phyloP scores from a whole-genome alignment of 306 rosid species.

The Sicyos edulis region DNA sequence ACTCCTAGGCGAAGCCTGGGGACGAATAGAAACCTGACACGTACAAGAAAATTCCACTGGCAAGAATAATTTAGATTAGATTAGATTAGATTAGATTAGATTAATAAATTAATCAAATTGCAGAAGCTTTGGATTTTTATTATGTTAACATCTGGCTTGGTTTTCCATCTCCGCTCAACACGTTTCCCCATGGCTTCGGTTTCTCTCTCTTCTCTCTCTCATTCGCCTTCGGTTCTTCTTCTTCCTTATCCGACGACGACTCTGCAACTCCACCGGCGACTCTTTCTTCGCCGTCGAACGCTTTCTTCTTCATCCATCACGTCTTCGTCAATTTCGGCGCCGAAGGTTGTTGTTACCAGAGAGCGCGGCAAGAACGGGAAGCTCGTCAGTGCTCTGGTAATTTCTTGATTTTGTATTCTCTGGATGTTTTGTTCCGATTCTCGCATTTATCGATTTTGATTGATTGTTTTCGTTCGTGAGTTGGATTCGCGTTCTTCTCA shows the following conservation, averaged over 20 bases:
- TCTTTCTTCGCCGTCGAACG: conserved; percentile 18
- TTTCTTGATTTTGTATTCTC: conserved; percentile 7
- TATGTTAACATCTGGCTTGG: conserved; percentile 38
- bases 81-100: neutral
- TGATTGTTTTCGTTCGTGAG: neutral
- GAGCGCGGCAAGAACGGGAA: conserved; percentile 95
- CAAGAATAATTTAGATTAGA: too few species aligned
- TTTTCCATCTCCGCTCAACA: conserved; percentile 39
- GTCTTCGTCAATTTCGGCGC: conserved; percentile 31
- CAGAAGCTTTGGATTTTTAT: neutral
- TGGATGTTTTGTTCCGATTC: neutral
- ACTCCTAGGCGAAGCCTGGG: too few species aligned
- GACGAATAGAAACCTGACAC: too few species aligned
- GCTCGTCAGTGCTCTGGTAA: conserved; percentile 78
- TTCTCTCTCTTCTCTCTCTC: conserved; percentile 36
- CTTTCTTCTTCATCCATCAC: conserved; percentile 23
- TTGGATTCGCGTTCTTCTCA: too few species aligned
- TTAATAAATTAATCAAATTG: neutral
- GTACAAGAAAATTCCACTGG: too few species aligned
- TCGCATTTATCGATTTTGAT: neutral
- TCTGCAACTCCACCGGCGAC: conserved; percentile 45
- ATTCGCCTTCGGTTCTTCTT: conserved; percentile 16
- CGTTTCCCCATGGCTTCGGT: conserved; percentile 66
- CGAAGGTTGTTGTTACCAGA: conserved; percentile 82
- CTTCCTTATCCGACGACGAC: conserved; percentile 20